Percentiles rank a stretch among this genome's conserved stretches.
Evolutionary conservation across 176 grass and related monocot genomes (phyloP).

Genomic region (Triticum timopheevii): DNA sequence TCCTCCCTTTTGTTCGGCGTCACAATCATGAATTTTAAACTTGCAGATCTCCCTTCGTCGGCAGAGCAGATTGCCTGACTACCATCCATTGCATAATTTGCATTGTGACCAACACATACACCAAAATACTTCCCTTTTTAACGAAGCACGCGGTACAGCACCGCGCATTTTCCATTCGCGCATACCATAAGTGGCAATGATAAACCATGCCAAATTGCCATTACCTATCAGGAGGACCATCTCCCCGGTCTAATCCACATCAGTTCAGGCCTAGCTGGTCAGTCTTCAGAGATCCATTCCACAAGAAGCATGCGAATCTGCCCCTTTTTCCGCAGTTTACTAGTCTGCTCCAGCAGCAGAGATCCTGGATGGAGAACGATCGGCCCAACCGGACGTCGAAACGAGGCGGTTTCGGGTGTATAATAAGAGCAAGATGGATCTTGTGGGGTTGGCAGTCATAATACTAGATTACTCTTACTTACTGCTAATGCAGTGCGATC

Average conservation of each 20-base stretch:
- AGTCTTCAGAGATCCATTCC: conserved; percentile 33
- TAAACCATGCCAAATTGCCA: conserved; percentile 25
- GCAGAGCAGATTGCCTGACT: neutral
- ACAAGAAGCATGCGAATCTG: conserved; percentile 29
- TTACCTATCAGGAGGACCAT: conserved; percentile 15
- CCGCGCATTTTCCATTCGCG: neutral
- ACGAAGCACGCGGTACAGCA: neutral
- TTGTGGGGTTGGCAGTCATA: conserved; percentile 30
- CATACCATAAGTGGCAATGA: conserved; percentile 39
- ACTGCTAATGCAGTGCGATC: conserved; percentile 32
- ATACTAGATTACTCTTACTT: neutral
- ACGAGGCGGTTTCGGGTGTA: neutral
- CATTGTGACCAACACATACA: neutral
- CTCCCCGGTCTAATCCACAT: neutral
- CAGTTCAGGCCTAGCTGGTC: neutral
- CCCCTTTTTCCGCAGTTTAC: neutral
- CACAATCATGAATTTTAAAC: neutral
- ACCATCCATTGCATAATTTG: neutral
- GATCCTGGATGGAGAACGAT: conserved; percentile 22
- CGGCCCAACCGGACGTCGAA: neutral
- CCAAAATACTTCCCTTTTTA: neutral
- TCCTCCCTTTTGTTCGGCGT: conserved; percentile 14
- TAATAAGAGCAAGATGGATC: conserved; percentile 23
- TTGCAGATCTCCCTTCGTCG: neutral
- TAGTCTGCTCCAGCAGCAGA: neutral